Evolutionary conservation across 805 yeast genomes (phyloP), one percentile per base, ranked within the genome.

Genomic region (Hemisphaericaspora nanyangensis): DNA sequence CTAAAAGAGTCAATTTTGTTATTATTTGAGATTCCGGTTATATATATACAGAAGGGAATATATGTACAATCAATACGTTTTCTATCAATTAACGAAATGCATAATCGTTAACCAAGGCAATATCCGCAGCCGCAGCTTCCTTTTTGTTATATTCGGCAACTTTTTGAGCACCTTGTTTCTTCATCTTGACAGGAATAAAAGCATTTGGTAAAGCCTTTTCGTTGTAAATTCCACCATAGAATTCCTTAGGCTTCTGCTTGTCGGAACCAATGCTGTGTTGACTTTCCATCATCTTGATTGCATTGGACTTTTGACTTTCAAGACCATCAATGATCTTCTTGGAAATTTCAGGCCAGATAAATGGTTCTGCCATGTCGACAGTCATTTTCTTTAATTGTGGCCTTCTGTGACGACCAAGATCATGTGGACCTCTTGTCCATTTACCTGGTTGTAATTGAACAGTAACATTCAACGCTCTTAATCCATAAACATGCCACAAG

Each of bases 351-450:
- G 99, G 99, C 96, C 97, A 93, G 34, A 93, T 74, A 58, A 93
- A 93, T 17, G 99, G 99, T 49, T 91, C 88, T 42, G 80, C 81
- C 91, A 93, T 85, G 52, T 90, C 98, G 37, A 93, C 84, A 17
- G 96, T 91, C 98, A 93, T 93, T 64, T 89, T 90, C 70, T 93
- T 93, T 48, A 78, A 76, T 65, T 88, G 96, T 1, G 90, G 80
- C 6, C 72, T 69, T 63, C 95, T 77, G 65, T 74, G 79, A 58
- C 96, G 80, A 13, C 88, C 82, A 50, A 72, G 72, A 38, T 80
- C 81, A 44, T 65, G 51, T 16, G 70, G 54, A 13, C 58, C 58
- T 55, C 90, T 73, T 4, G 68, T 63, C 64, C 76, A 87, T 49
- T 69, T 77, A 2, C 85, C 85, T 50, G 86, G 95, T 51, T 82